Percentiles rank a stretch among this genome's conserved stretches.
These are phyloP conservation scores for Pseudopithomyces maydicus DNA, from an alignment of 2,329 filamentous ascomycete species.

Conservation along the genomic window DNA sequence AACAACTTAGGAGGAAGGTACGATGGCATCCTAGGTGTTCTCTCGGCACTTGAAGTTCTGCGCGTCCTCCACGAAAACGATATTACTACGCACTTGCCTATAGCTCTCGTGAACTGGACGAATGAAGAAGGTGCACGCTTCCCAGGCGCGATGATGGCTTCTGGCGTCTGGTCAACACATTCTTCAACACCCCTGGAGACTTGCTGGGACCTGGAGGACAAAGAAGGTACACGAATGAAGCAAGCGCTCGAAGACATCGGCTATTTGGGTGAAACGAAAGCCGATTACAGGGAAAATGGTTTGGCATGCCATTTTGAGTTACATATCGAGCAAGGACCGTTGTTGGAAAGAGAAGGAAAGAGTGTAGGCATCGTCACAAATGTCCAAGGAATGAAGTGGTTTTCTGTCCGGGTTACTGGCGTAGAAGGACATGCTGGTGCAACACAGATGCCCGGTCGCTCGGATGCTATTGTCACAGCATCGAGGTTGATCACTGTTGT, in stretches of 20 bases:
- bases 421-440: slow-evolving; percentile 59
- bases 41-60: slow-evolving; percentile 57
- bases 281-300: slow-evolving; percentile 62
- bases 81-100: slow-evolving; percentile 58
- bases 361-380: slow-evolving; percentile 72
- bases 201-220: slow-evolving; percentile 41
- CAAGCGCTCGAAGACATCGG: slow-evolving; percentile 36
- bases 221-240: slow-evolving; percentile 59
- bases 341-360: slow-evolving; percentile 65
- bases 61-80: slow-evolving; percentile 42
- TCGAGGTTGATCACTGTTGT: slow-evolving; percentile 32
- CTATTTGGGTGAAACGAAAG: slow-evolving; percentile 49
- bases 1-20: slow-evolving; percentile 63
- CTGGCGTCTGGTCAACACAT: slow-evolving; percentile 70
- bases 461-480: slow-evolving; percentile 40
- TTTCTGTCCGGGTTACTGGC: slow-evolving; percentile 36
- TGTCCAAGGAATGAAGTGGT: slow-evolving; percentile 77
- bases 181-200: slow-evolving; percentile 47
- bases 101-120: slow-evolving; percentile 78
- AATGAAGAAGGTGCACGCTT: slow-evolving; percentile 83
- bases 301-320: slow-evolving; percentile 79
- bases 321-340: slow-evolving; percentile 81
- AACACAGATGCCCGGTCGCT: slow-evolving; percentile 67
- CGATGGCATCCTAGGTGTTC: slow-evolving; percentile 76
- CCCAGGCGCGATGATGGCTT: slow-evolving; percentile 72